Base-by-base conservation (phyloP, 495 filamentous ascomycete genomes). In the Aspergillus ellipticus region DNA sequence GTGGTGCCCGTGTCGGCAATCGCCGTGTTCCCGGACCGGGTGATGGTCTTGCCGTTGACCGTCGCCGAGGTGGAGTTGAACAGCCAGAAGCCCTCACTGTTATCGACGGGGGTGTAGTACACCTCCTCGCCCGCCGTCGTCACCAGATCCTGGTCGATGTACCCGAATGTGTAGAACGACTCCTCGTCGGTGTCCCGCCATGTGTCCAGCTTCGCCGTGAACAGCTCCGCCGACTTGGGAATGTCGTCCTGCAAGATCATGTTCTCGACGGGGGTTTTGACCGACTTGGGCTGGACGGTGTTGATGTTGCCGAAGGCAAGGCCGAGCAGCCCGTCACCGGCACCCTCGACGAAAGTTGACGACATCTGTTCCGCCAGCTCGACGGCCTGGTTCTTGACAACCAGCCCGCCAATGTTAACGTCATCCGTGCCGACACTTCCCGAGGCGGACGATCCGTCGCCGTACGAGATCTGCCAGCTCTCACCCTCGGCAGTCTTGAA, bases 1-100 rank as follows among this genome's bases (percentile, higher is more conserved):
- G 87, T 88, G 33, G 88, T 90, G 54, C 87, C 89, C 3, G 89
- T 92, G 68, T 92, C 89, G 45, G 85, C 86, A 54, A 92, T 90
- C 51, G 89, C 87, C n/a, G 74, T 87, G 71, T 90, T 92, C 22
- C 78, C 79, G n/a, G 75, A 64, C 9, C 80, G 77, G 4, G 66
- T 19, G 46, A 89, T 67, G 6, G 74, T 74, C 59, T 84, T 77
- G 59, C 84, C 85, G 60, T 84, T 83, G 46, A 92, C 73, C 4
- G 77, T 79, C 33, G 77, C 79, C 10, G 81, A 83, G 46, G 79
- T 69, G 29, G 84, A 88, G 21, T 77, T 61, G 65, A 92, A 85
- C 70, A 79, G 70, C 89, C 89, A 92, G 71, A 89, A 89, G 20
- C 89, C 88, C 37, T 86, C 66, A 10, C 79, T 82, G 51, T 81